These are phyloP conservation scores for Thermochaetoides thermophila DNA, from an alignment of 495 filamentous ascomycete genomes.

Conservation along the genomic window DNA sequence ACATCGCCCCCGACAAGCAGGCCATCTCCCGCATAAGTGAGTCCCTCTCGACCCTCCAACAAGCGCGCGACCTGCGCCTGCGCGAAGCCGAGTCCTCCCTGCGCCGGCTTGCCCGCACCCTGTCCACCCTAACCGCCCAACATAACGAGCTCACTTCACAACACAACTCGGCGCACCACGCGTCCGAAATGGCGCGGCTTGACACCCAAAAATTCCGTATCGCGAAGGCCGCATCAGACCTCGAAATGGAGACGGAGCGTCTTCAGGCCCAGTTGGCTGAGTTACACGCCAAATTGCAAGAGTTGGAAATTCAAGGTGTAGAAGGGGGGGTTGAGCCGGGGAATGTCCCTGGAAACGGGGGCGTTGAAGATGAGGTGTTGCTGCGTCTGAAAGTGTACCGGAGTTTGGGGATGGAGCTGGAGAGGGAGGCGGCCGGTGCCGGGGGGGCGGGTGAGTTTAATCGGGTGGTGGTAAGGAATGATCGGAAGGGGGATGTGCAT, in stretches of 20 bases:
- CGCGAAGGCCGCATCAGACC: conserved; percentile 73
- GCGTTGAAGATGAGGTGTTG: conserved; percentile 37
- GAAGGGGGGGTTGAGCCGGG: conserved; percentile 36
- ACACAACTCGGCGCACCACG: conserved; percentile 63
- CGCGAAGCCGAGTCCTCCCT: conserved; percentile 55
- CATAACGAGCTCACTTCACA: conserved; percentile 53
- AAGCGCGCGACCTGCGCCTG: conserved; percentile 62
- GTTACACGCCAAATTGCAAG: conserved; percentile 58
- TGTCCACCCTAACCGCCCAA: conserved; percentile 51
- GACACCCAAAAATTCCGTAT: conserved; percentile 90
- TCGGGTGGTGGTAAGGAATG: conserved; percentile 76
- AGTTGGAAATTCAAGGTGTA: conserved; percentile 69
- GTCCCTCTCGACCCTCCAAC: conserved; percentile 62
- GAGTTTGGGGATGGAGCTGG: conserved; percentile 77
- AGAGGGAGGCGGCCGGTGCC: too few species aligned
- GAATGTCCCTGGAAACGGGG: conserved; percentile 8
- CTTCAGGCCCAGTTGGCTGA: conserved; percentile 68
- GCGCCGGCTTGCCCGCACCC: conserved; percentile 57
- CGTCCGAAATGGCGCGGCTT: conserved; percentile 63
- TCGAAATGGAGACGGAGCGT: conserved; percentile 84
- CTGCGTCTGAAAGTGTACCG: conserved; percentile 84
- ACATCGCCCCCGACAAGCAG: conserved; percentile 73
- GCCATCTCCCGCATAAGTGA: conserved; percentile 76
- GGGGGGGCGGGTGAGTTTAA: conserved; percentile 57
- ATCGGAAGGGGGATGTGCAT: conserved; percentile 78